Evolutionary conservation across 768 basidiomycete species (phyloP), one percentile per base, ranked within the genome.

Genomic region (Boletus patriciae): DNA sequence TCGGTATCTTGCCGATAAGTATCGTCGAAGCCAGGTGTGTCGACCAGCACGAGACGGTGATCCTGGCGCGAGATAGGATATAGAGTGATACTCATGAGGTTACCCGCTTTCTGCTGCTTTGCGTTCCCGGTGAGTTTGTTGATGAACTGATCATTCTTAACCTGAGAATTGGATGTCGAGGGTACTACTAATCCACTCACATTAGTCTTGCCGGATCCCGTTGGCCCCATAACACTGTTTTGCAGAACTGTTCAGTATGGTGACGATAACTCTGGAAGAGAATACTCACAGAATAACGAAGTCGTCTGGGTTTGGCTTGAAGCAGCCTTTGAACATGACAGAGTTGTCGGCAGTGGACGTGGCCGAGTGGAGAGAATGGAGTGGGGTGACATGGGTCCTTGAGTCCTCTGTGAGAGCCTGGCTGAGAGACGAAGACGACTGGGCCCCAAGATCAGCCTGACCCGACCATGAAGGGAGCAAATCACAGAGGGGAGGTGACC

Each of bases 151-250:
- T n/a, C 5, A n/a, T 38, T 4, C 19, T 19, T 27, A 12, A 41
- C 11, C 18, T 33, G 10, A 40, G 19, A 15, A 33, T 47, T 36
- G 36, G 5, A 42, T 1, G 15, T 13, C 15, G 18, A 4, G 10
- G 11, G 6, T 12, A n/a, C 34, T 8, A 46, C 2, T 12, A 15
- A 40, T 0, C n/a, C 12, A 51, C 66, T 47, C 21, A 66, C 66
- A 25, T 63, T 66, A 6, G 52, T 63, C 54, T 66, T 68, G 6
- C 66, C 66, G 5, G 66, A 54, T 36, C 66, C 66, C 3, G 64
- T 68, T 13, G 60, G 67, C 0, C 67, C 67, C 64, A 68, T 68
- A 18, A 68, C 3, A 21, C 65, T 60, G 27, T 55, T 31, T 33
- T 5, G 7, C 0, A 16, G n/a, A 11, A 3, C 6, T 6, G 10